Evolutionary conservation across 2,329 filamentous ascomycete species (phyloP).

Genomic region (Alternaria incomplexa): DNA sequence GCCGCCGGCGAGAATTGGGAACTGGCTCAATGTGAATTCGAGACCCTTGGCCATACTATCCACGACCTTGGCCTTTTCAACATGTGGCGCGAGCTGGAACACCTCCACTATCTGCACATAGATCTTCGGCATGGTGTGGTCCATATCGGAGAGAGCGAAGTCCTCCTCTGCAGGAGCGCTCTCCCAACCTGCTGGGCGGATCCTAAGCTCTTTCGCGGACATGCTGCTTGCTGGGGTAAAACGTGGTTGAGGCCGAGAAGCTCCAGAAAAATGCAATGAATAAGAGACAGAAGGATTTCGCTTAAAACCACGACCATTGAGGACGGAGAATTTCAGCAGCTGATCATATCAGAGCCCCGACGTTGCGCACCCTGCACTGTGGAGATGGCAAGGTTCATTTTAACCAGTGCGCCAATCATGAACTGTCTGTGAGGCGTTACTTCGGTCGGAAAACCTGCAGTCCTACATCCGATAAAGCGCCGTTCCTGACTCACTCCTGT

Average conservation of each 20-base stretch:
- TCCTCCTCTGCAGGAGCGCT: background rate
- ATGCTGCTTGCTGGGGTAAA: background rate
- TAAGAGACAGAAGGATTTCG: background rate
- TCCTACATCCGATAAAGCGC: background rate
- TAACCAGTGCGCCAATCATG: background rate
- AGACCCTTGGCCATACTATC: conserved; percentile 19
- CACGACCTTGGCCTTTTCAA: conserved; percentile 11
- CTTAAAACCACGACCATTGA: background rate
- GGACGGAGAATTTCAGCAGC: background rate
- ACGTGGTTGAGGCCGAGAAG: background rate
- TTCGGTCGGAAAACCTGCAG: background rate
- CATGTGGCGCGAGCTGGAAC: conserved; percentile 13
- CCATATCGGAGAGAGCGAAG: conserved; percentile 3
- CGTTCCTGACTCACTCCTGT: background rate
- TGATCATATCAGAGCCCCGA: background rate
- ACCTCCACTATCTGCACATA: conserved; percentile 23
- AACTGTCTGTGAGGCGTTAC: background rate
- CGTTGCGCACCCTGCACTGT: background rate
- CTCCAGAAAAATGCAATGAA: background rate
- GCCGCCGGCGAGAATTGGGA: conserved; percentile 17
- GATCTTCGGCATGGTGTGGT: conserved; percentile 23
- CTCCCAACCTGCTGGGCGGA: background rate
- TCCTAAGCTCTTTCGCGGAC: background rate
- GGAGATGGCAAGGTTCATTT: background rate
- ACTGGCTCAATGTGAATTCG: conserved; percentile 20